Percentiles rank a stretch among this genome's conserved stretches.
Conservation (phyloP, 2,329 filamentous ascomycete genomes). For the Metarhizium rileyi region DNA sequence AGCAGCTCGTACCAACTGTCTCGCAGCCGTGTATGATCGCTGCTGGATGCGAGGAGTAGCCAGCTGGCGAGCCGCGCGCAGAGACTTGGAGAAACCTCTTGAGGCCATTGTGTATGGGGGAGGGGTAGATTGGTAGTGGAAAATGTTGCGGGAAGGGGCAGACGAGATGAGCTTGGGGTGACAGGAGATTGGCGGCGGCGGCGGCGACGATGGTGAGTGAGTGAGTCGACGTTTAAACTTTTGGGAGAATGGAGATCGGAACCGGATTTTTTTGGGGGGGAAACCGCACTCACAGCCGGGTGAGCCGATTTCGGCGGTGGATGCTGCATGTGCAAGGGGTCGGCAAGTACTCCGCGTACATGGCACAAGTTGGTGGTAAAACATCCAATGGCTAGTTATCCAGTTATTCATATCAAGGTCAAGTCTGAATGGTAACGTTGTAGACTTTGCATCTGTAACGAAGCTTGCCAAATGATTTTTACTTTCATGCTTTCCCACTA, state of each 20-base stretch:
- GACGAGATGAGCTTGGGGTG: conserved; percentile 13
- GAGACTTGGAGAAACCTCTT: conserved; percentile 59
- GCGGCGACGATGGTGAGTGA: no score
- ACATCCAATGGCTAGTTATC: no score
- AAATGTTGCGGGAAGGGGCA: conserved; percentile 17
- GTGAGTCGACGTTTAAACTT: conserved; percentile 9
- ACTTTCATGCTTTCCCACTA: no score
- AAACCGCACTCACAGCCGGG: conserved; percentile 3
- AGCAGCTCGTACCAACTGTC: conserved; percentile 42
- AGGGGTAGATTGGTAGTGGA: conserved; percentile 7
- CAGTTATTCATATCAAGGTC: no score
- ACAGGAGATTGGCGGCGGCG: conserved; percentile 15
- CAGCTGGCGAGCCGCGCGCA: conserved; percentile 53
- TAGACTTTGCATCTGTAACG: no score
- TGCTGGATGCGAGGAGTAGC: conserved; percentile 49
- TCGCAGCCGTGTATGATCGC: conserved; percentile 53
- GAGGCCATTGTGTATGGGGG: conserved; percentile 58
- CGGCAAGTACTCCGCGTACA: no score
- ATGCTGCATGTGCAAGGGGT: background rate
- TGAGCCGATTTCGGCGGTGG: background rate
- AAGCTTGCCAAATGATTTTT: no score
- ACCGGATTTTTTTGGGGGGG: conserved; percentile 6
- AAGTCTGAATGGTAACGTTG: no score
- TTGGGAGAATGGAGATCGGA: background rate
- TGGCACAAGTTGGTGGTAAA: no score